Base-by-base conservation (phyloP, 2,329 filamentous ascomycete species). In the Fusarium sp. region DNA sequence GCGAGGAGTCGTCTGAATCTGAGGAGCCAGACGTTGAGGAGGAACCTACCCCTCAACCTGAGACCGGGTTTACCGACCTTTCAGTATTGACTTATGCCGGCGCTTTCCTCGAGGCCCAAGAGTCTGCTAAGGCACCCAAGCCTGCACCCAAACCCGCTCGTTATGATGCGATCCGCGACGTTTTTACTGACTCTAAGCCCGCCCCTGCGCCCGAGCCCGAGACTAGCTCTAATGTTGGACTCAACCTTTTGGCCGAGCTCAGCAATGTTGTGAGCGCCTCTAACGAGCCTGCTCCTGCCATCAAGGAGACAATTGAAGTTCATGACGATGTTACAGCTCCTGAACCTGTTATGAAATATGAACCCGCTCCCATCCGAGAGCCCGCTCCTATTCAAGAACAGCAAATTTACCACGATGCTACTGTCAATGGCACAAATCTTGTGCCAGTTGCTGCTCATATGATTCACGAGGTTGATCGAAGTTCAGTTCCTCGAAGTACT, bases 131-230 rank as follows among this genome's bases (percentile, higher is more conserved):
- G 52, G 66, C 67, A 5, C 68, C 74, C 7, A 70, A 72, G 15
- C 66, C 76, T 30, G 68, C 73, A 3, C 72, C 78, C 2, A 80
- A 80, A 62, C 74, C 73, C 30, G 76, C 77, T 54, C 76, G 77
- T 51, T 80, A 80, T 53, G 79, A 80, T 65, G 79, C 79, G n/a
- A 80, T 80, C 54, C 78, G 79, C n/a, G 82, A 84, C 61, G 78
- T 83, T 31, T 84, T 84, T 65, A 80, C 79, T 12, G 75, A 80
- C 56, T 76, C 78, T 8, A 80, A 78, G 60, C 79, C 81, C 18
- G 68, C 70, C 6, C 61, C 77, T 15, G 55, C 74, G 11, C 76
- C 77, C 3, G 62, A 71, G 7, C 62, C 69, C 5, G 75, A 78
- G 11, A 61, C 63, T 13, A 74, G 74, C 31, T 63, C 61, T 13